phyloP scores from a whole-genome alignment of 2,329 filamentous ascomycete species.

The Acrocalymma vagum region DNA sequence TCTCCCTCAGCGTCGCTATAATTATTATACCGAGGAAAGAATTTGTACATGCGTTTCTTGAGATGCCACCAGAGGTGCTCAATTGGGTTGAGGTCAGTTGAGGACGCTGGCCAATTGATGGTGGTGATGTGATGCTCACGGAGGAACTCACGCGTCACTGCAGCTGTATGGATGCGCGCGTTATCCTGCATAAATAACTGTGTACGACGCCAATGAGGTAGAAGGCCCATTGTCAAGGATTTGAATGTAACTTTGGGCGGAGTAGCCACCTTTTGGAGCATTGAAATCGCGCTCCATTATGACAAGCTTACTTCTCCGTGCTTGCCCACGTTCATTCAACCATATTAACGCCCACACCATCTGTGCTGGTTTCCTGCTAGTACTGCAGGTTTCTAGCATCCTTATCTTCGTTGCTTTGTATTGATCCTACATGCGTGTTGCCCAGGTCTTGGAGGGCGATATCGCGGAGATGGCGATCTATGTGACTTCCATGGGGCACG shows the following conservation, averaged over 20 bases:
- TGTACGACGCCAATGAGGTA: slow-evolving; percentile 6
- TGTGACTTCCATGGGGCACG: too few species aligned
- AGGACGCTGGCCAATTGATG: slow-evolving; percentile 28
- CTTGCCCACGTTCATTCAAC: slow-evolving; percentile 8
- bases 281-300: slow-evolving; percentile 19
- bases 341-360: slow-evolving; percentile 28
- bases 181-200: slow-evolving; percentile 31
- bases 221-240: slow-evolving; percentile 16
- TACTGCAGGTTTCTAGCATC: too few species aligned
- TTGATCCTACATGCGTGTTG: too few species aligned
- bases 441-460: too few species aligned
- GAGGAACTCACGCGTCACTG: slow-evolving; percentile 17
- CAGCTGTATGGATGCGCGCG: slow-evolving; percentile 24
- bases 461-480: too few species aligned
- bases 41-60: slow-evolving; percentile 25
- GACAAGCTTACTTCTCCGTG: slow-evolving; percentile 7
- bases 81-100: slow-evolving; percentile 37
- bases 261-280: slow-evolving; percentile 11
- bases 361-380: too few species aligned
- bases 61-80: slow-evolving; percentile 31
- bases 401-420: too few species aligned
- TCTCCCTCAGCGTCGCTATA: slow-evolving; percentile 10
- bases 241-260: slow-evolving; percentile 15
- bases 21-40: slow-evolving; percentile 23
- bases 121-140: slow-evolving; percentile 15